phyloP scores from a whole-genome alignment of 768 basidiomycete species.

The Leccinellum rugosiceps region DNA sequence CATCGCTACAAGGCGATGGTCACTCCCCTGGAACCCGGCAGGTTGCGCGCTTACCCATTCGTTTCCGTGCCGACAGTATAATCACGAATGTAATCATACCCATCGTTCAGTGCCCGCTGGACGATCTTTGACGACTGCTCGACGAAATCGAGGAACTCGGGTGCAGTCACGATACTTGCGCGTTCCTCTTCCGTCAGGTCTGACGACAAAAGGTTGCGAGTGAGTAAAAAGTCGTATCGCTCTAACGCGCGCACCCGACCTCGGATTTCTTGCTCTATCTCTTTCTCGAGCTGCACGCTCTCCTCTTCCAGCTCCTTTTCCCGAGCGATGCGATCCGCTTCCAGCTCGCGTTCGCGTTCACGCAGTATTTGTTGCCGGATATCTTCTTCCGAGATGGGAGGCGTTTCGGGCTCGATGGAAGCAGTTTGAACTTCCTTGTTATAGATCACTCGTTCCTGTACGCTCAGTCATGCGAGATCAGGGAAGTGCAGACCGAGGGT shows the following conservation, averaged over 20 bases:
- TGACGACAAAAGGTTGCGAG: conserved; percentile 27
- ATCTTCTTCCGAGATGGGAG: conserved; percentile 61
- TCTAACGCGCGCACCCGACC: conserved; percentile 39
- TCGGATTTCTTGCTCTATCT: conserved; percentile 84
- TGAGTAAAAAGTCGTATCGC: background rate
- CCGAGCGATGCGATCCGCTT: conserved; percentile 62
- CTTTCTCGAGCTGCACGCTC: conserved; percentile 76
- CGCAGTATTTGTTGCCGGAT: no score
- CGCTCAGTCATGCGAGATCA: background rate
- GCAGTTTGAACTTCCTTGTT: conserved; percentile 85
- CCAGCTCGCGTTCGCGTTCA: conserved; percentile 65
- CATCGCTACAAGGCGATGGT: conserved; percentile 54
- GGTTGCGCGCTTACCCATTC: conserved; percentile 57
- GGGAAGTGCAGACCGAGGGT: background rate
- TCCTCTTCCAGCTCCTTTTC: conserved; percentile 83
- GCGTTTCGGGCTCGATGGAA: conserved; percentile 53
- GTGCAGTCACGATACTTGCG: conserved; percentile 74
- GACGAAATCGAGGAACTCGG: conserved; percentile 91
- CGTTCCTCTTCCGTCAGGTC: conserved; percentile 80
- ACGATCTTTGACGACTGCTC: conserved; percentile 94
- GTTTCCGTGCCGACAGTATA: conserved; percentile 89
- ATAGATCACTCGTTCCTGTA: conserved; percentile 73
- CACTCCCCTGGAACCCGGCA: background rate
- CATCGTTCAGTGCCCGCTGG: conserved; percentile 90
- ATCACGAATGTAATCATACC: conserved; percentile 95